Evolutionary conservation across 169 alveolate species (phyloP).

Genomic region (Plasmodium inui): DNA sequence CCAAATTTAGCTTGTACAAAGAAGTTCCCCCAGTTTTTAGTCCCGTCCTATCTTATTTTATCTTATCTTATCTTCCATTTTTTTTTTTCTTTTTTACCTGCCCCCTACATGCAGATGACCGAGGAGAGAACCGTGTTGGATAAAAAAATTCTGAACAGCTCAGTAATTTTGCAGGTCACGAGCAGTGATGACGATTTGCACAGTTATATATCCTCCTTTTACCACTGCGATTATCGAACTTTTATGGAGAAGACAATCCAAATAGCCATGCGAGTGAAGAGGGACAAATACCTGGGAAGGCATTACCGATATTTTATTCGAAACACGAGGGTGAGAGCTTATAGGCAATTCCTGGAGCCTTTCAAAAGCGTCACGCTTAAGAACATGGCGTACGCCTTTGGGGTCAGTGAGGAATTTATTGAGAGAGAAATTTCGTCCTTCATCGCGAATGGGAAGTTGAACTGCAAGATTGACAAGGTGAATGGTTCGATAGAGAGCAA

Average conservation of each 20-base stretch:
- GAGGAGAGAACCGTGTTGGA: slow-evolving; percentile 88
- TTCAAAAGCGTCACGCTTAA: slow-evolving; percentile 95
- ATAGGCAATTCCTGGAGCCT: slow-evolving; percentile 94
- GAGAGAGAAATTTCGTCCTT: slow-evolving; percentile 94
- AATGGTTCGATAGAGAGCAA: slow-evolving; percentile 94
- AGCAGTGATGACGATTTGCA: slow-evolving; percentile 90
- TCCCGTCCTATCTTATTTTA: neutral
- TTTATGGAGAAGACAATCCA: slow-evolving; percentile 89
- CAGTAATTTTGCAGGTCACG: slow-evolving; percentile 93
- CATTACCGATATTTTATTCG: slow-evolving; percentile 91
- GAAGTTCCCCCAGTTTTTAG: neutral
- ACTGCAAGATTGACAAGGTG: slow-evolving; percentile 96
- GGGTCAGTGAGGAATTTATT: slow-evolving; percentile 92
- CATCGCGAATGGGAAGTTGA: slow-evolving; percentile 92
- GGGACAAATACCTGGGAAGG: slow-evolving; percentile 89
- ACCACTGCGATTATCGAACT: slow-evolving; percentile 91
- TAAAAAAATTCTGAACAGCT: slow-evolving; percentile 89
- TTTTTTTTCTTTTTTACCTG: slow-evolving; percentile 1
- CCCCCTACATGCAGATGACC: slow-evolving; percentile 78
- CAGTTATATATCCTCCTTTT: slow-evolving; percentile 88
- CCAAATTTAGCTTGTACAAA: neutral
- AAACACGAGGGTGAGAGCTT: slow-evolving; percentile 96
- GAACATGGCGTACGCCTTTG: slow-evolving; percentile 96
- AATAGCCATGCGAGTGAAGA: slow-evolving; percentile 83
- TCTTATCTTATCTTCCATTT: neutral